phyloP scores from a whole-genome alignment of 768 basidiomycete species.

The Leccinum olivaceopallidum region DNA sequence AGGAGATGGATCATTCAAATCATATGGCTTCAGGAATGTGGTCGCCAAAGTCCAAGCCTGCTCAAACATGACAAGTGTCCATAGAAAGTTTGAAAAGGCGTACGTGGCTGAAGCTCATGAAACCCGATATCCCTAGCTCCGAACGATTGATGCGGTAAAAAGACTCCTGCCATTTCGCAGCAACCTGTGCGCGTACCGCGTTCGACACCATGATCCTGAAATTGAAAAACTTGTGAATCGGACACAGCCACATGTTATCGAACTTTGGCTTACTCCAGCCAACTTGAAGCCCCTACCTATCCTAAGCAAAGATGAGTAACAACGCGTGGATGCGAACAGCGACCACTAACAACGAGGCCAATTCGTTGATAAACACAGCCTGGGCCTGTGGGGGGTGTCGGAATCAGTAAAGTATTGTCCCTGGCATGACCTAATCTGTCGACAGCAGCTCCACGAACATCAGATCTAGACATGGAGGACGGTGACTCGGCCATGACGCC shows the following conservation, averaged over 20 bases:
- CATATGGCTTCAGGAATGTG: constrained; percentile 54
- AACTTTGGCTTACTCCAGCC: neutral
- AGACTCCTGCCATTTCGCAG: constrained; percentile 70
- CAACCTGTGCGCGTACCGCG: constrained; percentile 64
- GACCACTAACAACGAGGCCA: neutral
- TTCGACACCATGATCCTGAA: constrained; percentile 50
- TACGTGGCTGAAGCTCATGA: constrained; percentile 66
- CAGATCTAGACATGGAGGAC: constrained; percentile 17
- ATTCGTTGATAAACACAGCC: neutral
- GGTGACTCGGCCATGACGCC: constrained; percentile 9
- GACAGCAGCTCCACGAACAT: neutral
- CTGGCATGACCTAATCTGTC: constrained; percentile 7
- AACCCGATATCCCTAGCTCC: constrained; percentile 61
- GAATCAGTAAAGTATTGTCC: neutral
- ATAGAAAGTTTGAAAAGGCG: neutral
- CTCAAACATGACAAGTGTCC: constrained; percentile 5
- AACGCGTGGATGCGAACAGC: neutral
- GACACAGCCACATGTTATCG: constrained; percentile 25
- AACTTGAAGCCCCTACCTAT: neutral
- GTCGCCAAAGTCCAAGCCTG: constrained; percentile 64
- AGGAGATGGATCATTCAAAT: constrained; percentile 43
- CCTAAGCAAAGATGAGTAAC: neutral
- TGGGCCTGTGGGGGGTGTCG: neutral
- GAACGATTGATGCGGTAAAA: constrained; percentile 62
- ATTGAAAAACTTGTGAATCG: neutral